Evolutionary conservation across 768 basidiomycete genomes (phyloP).

Genomic region (Boletus speciosus): DNA sequence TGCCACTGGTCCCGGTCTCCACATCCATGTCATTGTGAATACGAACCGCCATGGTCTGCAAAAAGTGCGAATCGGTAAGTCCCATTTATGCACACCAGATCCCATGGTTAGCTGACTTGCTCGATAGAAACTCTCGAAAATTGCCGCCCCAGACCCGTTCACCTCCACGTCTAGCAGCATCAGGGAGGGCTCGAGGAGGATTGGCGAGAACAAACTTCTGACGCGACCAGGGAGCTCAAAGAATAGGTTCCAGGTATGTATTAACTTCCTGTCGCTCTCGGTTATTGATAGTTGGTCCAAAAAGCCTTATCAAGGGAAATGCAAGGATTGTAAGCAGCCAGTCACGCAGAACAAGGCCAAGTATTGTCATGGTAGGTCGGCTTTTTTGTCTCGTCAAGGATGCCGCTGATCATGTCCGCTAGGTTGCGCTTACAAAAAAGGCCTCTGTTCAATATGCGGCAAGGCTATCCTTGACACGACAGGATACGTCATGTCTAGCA

Average conservation of each 20-base stretch:
- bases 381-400: constrained; percentile 1
- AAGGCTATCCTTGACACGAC: constrained; percentile 82
- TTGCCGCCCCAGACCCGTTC: constrained; percentile 89
- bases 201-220: constrained; percentile 83
- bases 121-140: constrained; percentile 80
- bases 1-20: not conserved
- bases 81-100: constrained; percentile 13
- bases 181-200: constrained; percentile 75
- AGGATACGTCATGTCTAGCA: constrained; percentile 82
- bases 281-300: not conserved
- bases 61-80: constrained; percentile 75
- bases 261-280: constrained; percentile 11
- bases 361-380: constrained; percentile 75
- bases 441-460: constrained; percentile 83
- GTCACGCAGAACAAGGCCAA: constrained; percentile 85
- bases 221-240: constrained; percentile 66
- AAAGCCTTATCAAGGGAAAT: constrained; percentile 83
- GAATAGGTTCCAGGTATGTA: constrained; percentile 71
- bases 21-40: constrained; percentile 3
- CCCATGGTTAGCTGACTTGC: not conserved
- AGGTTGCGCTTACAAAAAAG: constrained; percentile 90
- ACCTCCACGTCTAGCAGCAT: constrained; percentile 66
- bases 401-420: constrained; percentile 7
- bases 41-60: constrained; percentile 67
- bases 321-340: constrained; percentile 83